phyloP scores from a whole-genome alignment of 495 filamentous ascomycete genomes.

The Podospora conica region DNA sequence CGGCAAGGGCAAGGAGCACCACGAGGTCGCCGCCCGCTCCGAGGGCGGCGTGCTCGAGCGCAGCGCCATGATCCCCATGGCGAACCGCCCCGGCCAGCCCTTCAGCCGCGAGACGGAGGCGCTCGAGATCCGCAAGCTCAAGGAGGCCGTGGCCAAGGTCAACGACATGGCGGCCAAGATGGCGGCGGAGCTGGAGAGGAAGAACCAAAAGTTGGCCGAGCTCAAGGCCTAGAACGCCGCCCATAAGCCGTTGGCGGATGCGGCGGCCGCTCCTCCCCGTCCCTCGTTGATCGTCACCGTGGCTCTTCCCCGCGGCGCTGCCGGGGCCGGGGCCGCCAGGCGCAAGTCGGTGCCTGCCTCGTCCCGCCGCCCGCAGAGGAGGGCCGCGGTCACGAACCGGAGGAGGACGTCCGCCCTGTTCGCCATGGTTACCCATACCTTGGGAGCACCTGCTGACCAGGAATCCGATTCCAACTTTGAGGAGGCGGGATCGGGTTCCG shows the following conservation, averaged over 20 bases:
- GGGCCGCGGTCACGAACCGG: background rate
- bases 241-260: background rate
- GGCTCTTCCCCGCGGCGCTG: background rate
- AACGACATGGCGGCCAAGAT: conserved; percentile 56
- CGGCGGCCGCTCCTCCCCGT: no score
- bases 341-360: background rate
- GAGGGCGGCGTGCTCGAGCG: conserved; percentile 49
- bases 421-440: background rate
- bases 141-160: conserved; percentile 64
- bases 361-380: background rate
- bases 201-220: conserved; percentile 45
- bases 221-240: conserved; percentile 32
- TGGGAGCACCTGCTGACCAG: background rate
- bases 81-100: conserved; percentile 57
- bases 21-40: conserved; percentile 20
- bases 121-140: conserved; percentile 64
- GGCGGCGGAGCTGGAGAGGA: conserved; percentile 57
- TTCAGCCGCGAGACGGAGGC: conserved; percentile 70
- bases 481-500: background rate
- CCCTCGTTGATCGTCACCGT: no score
- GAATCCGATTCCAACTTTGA: background rate
- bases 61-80: conserved; percentile 65
- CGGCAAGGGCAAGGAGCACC: conserved; percentile 17
- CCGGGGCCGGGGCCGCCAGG: background rate
- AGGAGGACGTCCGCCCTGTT: background rate